A percentile compares a stretch with the other conserved stretches of the same genome.
Conservation (phyloP, 1,284 basidiomycete species). For the Heterobasidion occidentale region DNA sequence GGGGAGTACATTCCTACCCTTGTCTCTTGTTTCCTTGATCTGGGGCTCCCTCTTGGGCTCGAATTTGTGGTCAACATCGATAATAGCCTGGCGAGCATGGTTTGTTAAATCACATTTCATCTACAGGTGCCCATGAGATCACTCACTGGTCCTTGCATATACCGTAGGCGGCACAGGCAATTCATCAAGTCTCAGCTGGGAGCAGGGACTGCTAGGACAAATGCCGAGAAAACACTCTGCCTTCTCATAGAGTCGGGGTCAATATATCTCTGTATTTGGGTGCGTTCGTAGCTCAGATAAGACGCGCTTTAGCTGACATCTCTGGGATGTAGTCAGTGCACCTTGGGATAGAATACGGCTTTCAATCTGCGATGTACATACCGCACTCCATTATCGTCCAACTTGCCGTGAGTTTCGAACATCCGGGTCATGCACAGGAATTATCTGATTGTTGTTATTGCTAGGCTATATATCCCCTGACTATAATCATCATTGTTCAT, state of each 20-base stretch:
- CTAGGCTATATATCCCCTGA: background rate
- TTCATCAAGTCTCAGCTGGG: background rate
- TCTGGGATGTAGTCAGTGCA: too few relatives aligned
- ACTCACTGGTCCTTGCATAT: background rate
- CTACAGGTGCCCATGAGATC: too few relatives aligned
- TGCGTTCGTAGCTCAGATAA: background rate
- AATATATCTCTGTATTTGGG: slow-evolving; percentile 8
- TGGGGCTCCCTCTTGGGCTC: background rate
- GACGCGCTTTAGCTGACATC: background rate
- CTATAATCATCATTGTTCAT: background rate
- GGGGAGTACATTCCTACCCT: too few relatives aligned
- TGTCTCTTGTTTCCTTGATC: too few relatives aligned
- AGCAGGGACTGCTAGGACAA: background rate
- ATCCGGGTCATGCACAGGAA: background rate
- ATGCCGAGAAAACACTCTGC: slow-evolving; percentile 3
- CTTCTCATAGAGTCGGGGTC: slow-evolving; percentile 8
- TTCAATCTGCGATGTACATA: too few relatives aligned
- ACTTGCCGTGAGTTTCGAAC: background rate
- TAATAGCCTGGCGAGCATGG: background rate
- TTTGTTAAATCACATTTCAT: background rate
- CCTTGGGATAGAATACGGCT: too few relatives aligned
- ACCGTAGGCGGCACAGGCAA: too few relatives aligned
- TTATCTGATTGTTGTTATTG: too few relatives aligned
- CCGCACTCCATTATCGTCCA: too few relatives aligned
- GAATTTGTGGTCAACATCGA: background rate